Evolutionary conservation across 805 yeast species (phyloP), one percentile per base, ranked within the genome.

Genomic region (Kluyveromyces lactis): DNA sequence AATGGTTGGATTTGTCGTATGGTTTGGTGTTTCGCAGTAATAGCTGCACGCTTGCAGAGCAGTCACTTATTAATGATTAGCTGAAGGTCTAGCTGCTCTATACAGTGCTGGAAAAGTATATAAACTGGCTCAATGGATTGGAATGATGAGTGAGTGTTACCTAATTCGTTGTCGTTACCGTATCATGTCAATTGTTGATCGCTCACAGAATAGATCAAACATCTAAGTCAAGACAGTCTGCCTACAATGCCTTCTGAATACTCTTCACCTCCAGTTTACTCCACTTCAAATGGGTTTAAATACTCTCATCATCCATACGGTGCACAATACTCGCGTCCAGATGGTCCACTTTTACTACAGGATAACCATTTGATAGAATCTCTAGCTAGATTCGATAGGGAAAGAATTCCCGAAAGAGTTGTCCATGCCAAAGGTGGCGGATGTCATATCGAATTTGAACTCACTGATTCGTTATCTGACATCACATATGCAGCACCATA

Each of bases 371-470:
- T 75, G 42, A 55, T 77, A 32, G 84, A 77, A 49, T 60, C 69
- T 33, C 55, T 77, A 23, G 69, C 80, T 17, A 81, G 75, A 55
- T 77, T 77, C 49, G 79, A 76, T 62, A 69, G 78, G 47, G 82
- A 77, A 58, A 69, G 81, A 43, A 68, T 76, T 38, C 81, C 83
- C 23, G 83, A 77, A 62, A 70, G 83, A 50, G 81, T 77, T 31
- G 83, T 76, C 30, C 83, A 77, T 53, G 81, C 81, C 39, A 75
- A 75, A 55, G 83, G 83, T 39, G 73, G 76, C 36, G 83, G 81
- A 44, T 79, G 79, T 31, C 72, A 67, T 51, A 78, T 81, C 29
- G 65, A 64, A 46, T 77, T 77, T 45, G 81, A 72, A 52, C 67
- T 72, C 49, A 75, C 81, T 18, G 79, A 77, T 54, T 73, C 76